Percentiles rank a stretch among this genome's conserved stretches.
Evolutionary conservation across 2,329 filamentous ascomycete genomes (phyloP).

Genomic region (Aspergillus intermedius): DNA sequence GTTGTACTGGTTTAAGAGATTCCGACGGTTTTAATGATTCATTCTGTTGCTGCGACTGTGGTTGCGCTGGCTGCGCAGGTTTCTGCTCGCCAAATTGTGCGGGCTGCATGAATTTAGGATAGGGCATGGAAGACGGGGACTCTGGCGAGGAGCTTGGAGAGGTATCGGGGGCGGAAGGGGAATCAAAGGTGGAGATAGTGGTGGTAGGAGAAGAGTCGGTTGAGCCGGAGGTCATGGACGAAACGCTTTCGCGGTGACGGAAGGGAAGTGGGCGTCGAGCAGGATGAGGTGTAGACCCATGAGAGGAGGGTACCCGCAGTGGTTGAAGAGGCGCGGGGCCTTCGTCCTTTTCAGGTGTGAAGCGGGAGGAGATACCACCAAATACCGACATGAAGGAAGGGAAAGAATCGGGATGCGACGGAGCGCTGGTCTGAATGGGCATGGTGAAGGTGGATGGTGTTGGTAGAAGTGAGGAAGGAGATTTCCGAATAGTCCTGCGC

Average conservation of each 20-base stretch:
- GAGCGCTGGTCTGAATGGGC: slow-evolving; percentile 36
- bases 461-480: neutral
- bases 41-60: slow-evolving; percentile 3
- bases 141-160: slow-evolving; percentile 90
- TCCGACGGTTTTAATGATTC: slow-evolving; percentile 20
- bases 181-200: slow-evolving; percentile 86
- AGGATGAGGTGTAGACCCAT: slow-evolving; percentile 20
- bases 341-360: slow-evolving; percentile 21
- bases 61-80: slow-evolving; percentile 13
- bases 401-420: slow-evolving; percentile 40
- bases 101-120: slow-evolving; percentile 33
- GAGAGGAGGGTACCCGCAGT: slow-evolving; percentile 18
- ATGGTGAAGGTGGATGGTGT: slow-evolving; percentile 19
- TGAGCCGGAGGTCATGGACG: slow-evolving; percentile 60
- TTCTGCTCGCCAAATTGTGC: slow-evolving; percentile 22
- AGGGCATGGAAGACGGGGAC: slow-evolving; percentile 69
- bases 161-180: slow-evolving; percentile 79
- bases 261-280: slow-evolving; percentile 23
- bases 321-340: slow-evolving; percentile 18
- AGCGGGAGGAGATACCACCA: slow-evolving; percentile 31
- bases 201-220: slow-evolving; percentile 93
- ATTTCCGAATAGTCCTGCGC: slow-evolving; percentile 19
- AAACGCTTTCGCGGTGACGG: slow-evolving; percentile 39
- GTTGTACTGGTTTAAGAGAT: slow-evolving; percentile 32
- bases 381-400: slow-evolving; percentile 50